phyloP scores from a whole-genome alignment of 306 rosid species.

The Fagus crenata region DNA sequence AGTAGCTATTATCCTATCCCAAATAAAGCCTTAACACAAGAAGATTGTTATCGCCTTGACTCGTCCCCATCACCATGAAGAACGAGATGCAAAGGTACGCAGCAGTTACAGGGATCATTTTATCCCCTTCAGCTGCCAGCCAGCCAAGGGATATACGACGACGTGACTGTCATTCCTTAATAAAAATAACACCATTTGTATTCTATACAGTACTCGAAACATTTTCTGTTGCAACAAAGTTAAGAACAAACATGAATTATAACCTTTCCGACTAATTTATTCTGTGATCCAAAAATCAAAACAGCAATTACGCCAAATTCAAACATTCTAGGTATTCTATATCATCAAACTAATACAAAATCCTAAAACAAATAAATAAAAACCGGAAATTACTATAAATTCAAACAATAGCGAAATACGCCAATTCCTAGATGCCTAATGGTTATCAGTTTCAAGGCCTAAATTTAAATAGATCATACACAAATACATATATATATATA shows the following conservation, averaged over 20 bases:
- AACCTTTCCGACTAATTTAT: not conserved
- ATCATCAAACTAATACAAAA: not conserved
- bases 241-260: not conserved
- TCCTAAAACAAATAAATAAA: not conserved
- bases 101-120: not conserved
- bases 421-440: not conserved
- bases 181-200: not conserved
- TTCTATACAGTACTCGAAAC: not conserved
- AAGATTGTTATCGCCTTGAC: not conserved
- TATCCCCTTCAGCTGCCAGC: not conserved
- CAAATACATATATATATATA: not conserved
- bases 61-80: not conserved
- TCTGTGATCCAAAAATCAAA: not conserved
- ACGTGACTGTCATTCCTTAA: not conserved
- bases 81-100: not conserved
- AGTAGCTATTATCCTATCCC: no score
- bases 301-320: not conserved
- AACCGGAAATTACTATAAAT: no score
- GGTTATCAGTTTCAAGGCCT: not conserved
- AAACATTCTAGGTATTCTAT: not conserved
- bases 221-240: not conserved
- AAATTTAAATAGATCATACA: not conserved
- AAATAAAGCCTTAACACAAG: not conserved
- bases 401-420: not conserved
- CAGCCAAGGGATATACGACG: not conserved